phyloP scores from a whole-genome alignment of 192 early-diverging fungal genomes.

The Gryganskiella cystojenkinii region DNA sequence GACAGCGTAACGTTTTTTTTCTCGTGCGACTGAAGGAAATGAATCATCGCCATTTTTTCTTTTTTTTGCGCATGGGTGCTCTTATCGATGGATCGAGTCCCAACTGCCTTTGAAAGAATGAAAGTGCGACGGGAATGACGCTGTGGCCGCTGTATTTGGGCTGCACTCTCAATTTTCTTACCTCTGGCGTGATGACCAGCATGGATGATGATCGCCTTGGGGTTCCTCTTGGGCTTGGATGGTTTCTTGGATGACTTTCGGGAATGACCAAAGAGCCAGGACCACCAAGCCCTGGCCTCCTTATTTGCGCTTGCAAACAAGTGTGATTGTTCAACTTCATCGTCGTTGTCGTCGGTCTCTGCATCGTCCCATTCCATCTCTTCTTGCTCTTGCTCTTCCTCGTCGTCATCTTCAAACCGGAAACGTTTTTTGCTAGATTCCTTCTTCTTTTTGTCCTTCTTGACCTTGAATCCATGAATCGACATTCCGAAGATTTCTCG shows the following conservation, averaged over 20 bases:
- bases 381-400: constrained; percentile 8
- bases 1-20: too few relatives aligned
- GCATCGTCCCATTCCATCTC: too few relatives aligned
- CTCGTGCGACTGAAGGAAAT: too few relatives aligned
- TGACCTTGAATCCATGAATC: constrained; percentile 37
- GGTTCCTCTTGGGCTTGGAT: constrained; percentile 32
- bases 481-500: constrained; percentile 58
- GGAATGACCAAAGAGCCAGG: constrained; percentile 27
- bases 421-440: too few relatives aligned
- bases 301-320: too few relatives aligned
- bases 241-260: constrained; percentile 11
- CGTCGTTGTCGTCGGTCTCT: neutral
- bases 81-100: too few relatives aligned
- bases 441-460: neutral
- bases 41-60: too few relatives aligned
- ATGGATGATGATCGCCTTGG: constrained; percentile 56
- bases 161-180: constrained; percentile 16
- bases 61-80: too few relatives aligned
- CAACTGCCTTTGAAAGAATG: too few relatives aligned
- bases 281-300: constrained; percentile 37
- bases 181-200: constrained; percentile 61
- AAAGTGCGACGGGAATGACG: too few relatives aligned
- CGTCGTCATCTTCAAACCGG: constrained; percentile 14
- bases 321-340: constrained; percentile 14
- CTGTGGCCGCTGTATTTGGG: too few relatives aligned